phyloP scores from a whole-genome alignment of 1,284 basidiomycete genomes.

The Volvariella surrecta region DNA sequence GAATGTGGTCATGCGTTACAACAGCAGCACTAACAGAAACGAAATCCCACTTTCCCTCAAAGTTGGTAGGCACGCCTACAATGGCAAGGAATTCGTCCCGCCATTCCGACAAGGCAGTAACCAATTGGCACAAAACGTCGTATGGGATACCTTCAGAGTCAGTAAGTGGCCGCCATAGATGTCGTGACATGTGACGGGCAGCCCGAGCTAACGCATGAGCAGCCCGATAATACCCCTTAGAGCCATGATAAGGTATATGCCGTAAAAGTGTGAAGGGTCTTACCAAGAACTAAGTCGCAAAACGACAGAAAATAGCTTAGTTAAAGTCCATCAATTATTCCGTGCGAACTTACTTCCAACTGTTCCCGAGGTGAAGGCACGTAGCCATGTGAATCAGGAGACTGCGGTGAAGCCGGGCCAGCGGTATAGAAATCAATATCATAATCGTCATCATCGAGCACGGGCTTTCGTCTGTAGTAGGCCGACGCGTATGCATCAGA shows the following conservation, averaged over 20 bases:
- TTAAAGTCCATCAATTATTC: neutral
- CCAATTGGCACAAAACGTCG: conserved; percentile 50
- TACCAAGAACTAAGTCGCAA: conserved; percentile 27
- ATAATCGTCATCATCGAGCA: conserved; percentile 43
- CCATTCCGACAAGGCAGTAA: conserved; percentile 64
- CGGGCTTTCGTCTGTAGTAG: conserved; percentile 38
- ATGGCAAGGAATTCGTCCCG: conserved; percentile 63
- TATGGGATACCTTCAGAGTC: conserved; percentile 71
- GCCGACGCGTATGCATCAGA: conserved; percentile 39
- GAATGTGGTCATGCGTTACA: conserved; percentile 8
- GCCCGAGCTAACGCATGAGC: conserved; percentile 75
- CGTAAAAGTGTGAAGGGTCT: conserved; percentile 8
- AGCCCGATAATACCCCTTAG: conserved; percentile 70
- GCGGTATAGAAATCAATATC: conserved; percentile 77
- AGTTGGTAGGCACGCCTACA: conserved; percentile 80
- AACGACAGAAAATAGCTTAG: conserved; percentile 3
- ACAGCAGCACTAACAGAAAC: conserved; percentile 52
- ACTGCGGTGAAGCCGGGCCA: conserved; percentile 47
- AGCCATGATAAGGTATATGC: conserved; percentile 8
- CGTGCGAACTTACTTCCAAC: conserved; percentile 45
- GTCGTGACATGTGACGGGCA: conserved; percentile 68
- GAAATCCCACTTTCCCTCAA: conserved; percentile 85
- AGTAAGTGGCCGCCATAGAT: conserved; percentile 71
- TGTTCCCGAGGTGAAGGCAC: conserved; percentile 64
- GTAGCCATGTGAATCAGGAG: conserved; percentile 34